A percentile compares a stretch with the other conserved stretches of the same genome.
phyloP scores from a whole-genome alignment of 768 basidiomycete genomes.

The Rhizopogon vinicolor region DNA sequence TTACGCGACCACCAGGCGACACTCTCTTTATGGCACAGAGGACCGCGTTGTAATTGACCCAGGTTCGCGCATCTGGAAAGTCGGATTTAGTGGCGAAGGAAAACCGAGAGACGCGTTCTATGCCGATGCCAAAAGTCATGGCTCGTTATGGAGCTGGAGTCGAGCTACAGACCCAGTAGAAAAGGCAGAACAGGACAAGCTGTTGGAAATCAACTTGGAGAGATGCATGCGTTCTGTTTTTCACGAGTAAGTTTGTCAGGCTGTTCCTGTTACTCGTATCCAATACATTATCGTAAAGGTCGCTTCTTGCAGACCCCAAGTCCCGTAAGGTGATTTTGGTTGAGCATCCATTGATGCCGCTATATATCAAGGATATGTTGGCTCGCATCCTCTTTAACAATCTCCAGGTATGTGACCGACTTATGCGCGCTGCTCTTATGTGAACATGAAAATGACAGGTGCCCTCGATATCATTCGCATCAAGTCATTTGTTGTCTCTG shows the following conservation, averaged over 20 bases:
- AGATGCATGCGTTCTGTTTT: constrained; percentile 72
- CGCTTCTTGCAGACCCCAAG: constrained; percentile 91
- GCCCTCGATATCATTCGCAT: constrained; percentile 90
- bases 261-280: constrained; percentile 1
- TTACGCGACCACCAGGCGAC: constrained; percentile 79
- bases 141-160: constrained; percentile 57
- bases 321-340: constrained; percentile 91
- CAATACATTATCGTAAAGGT: constrained; percentile 43
- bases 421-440: neutral
- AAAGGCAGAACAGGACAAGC: constrained; percentile 66
- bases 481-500: constrained; percentile 80
- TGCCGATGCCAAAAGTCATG: constrained; percentile 38
- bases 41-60: constrained; percentile 95
- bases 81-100: constrained; percentile 96
- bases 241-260: constrained; percentile 58
- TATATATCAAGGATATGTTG: constrained; percentile 84
- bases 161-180: constrained; percentile 50
- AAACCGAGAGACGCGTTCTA: constrained; percentile 85
- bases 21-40: constrained; percentile 95
- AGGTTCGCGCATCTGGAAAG: constrained; percentile 93
- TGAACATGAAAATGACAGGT: constrained; percentile 45
- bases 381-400: constrained; percentile 88
- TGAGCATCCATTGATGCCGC: constrained; percentile 84
- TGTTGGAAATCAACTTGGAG: constrained; percentile 69
- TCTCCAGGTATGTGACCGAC: constrained; percentile 53